These are phyloP conservation scores for Penicillium atrosanguineum DNA, from an alignment of 495 filamentous ascomycete species.

Conservation along the genomic window DNA sequence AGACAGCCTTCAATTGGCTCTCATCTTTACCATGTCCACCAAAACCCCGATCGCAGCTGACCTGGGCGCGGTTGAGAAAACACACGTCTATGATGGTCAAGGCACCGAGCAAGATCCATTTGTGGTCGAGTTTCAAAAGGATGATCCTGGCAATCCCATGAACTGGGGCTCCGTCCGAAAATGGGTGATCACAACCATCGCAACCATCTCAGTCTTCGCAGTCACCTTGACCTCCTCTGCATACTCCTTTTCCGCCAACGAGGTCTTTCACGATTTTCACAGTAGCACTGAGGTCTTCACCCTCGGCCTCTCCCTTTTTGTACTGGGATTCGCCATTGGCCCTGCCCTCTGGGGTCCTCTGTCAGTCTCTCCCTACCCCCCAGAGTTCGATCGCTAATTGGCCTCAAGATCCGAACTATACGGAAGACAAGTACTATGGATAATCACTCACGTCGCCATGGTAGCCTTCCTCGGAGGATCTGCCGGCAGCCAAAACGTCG, in stretches of 20 bases:
- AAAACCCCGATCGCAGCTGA: background rate
- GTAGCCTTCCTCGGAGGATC: conserved; percentile 60
- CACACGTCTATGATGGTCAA: conserved; percentile 1
- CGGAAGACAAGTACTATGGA: conserved; percentile 46
- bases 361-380: background rate
- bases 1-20: no score
- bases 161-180: conserved; percentile 29
- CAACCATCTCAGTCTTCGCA: conserved; percentile 18
- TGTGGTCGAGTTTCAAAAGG: conserved; percentile 61
- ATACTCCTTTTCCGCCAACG: conserved; percentile 37
- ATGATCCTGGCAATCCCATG: conserved; percentile 63
- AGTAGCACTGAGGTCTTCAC: conserved; percentile 38
- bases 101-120: conserved; percentile 66
- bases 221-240: conserved; percentile 38
- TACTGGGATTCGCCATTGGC: conserved; percentile 49
- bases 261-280: conserved; percentile 40
- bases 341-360: conserved; percentile 40
- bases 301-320: conserved; percentile 50
- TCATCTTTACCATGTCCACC: background rate
- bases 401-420: conserved; percentile 38
- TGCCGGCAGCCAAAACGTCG: conserved; percentile 53
- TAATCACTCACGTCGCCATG: conserved; percentile 24
- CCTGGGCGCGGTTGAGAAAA: conserved; percentile 4
- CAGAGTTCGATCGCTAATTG: background rate
- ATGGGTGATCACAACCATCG: conserved; percentile 20